Evolutionary conservation across 352 stramenopile species (phyloP), one percentile per base, ranked within the genome.

Genomic region (Globisporangium barbulae): DNA sequence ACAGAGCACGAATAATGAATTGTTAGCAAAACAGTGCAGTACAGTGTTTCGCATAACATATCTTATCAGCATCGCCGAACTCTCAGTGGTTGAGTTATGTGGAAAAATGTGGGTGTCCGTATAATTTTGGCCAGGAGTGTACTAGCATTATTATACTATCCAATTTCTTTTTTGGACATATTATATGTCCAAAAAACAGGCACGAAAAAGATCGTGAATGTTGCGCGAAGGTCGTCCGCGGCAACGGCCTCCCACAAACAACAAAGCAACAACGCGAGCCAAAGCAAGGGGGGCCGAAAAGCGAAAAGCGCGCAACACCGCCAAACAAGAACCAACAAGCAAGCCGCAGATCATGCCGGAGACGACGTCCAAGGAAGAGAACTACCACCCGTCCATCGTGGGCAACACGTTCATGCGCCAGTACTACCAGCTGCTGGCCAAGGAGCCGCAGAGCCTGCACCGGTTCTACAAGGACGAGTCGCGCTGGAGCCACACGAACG

Each of bases 381-480:
- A 57, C 49, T 74, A 81, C 58, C 75, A 87, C 59, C 85, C 85
- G 42, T 75, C 73, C 62, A 83, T 75, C 53, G 87, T 96, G 55
- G 87, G 87, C 61, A 91, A 85, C 70, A 88, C 87, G 41, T 96
- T 96, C 69, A 92, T 96, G 78, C 84, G 84, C 55, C 87, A 96
- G 77, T 96, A 96, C 76, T 96, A 96, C 74, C 84, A 93, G 64
- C 82, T 96, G 55, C 71, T 96, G 64, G 85, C 83, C 59, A 91
- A 93, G 66, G 81, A 91, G 58, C 87, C 87, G 60, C 79, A 85
- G 67, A 92, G 81, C 52, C 75, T 96, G 59, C 87, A 96, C 69
- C 87, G 87, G 48, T 96, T 96, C 68, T 96, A 96, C 71, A 96
- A 96, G 83, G 76, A 88, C 55, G 83, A 93, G 63, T 91, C 79